Percentiles rank a stretch among this genome's conserved stretches.
Evolutionary conservation across 768 basidiomycete genomes (phyloP).

Genomic region (Leccinum arenicola): DNA sequence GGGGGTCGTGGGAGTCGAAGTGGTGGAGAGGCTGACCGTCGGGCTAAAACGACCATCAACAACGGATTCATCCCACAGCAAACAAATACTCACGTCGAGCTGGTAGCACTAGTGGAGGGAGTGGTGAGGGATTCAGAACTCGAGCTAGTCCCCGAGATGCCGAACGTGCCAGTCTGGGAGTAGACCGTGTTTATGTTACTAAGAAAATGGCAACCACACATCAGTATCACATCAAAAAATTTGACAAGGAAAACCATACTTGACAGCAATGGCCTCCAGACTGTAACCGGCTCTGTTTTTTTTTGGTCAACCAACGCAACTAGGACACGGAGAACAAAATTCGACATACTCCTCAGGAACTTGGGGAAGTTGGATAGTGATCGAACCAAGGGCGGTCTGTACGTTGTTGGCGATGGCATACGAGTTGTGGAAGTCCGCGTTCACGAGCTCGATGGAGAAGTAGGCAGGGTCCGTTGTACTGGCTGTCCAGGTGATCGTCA

Average conservation of each 20-base stretch:
- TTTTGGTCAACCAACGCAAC: neutral
- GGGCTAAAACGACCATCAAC: conserved; percentile 4
- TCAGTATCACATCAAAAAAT: neutral
- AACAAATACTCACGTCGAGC: conserved; percentile 10
- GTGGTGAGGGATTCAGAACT: neutral
- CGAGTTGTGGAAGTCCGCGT: conserved; percentile 47
- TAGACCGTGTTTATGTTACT: conserved; percentile 47
- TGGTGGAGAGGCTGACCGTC: neutral
- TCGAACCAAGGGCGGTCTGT: conserved; percentile 28
- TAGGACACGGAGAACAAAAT: neutral
- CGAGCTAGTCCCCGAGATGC: conserved; percentile 27
- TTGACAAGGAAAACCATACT: conserved; percentile 23
- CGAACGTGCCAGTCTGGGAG: conserved; percentile 39
- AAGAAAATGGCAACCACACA: neutral
- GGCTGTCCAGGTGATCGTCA: conserved; percentile 49
- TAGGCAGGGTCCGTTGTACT: conserved; percentile 37
- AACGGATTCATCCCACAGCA: accelerated
- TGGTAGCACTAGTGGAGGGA: conserved; percentile 3
- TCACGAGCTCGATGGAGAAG: conserved; percentile 48
- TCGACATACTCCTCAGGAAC: conserved; percentile 43
- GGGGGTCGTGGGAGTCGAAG: conserved; percentile 15
- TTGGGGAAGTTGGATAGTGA: conserved; percentile 44
- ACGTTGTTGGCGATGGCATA: conserved; percentile 60
- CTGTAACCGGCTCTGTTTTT: conserved; percentile 46
- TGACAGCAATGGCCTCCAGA: conserved; percentile 43